Evolutionary conservation across 768 basidiomycete genomes (phyloP), one percentile per base, ranked within the genome.

Genomic region (Asterophora lycoperdoides): DNA sequence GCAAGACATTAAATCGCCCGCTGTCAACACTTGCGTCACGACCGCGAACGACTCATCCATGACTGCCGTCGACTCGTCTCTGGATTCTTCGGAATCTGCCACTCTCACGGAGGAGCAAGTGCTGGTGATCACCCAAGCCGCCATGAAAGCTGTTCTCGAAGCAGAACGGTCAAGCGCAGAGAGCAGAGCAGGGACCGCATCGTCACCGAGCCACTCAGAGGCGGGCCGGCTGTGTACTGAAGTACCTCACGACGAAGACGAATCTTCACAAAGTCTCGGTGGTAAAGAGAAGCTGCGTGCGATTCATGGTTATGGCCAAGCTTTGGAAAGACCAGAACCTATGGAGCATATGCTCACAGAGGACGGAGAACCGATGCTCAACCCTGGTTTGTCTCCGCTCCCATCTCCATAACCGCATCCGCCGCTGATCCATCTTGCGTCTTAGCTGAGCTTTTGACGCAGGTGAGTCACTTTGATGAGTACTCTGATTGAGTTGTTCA

Each of bases 301-400:
- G 10, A 42, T 65, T 48, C 58, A 60, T 49, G 60, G 53, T 33
- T 68, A 71, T 40, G 69, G 66, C 44, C 39, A 68, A 15, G 58
- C 60, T 8, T 53, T 71, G 46, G 64, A 66, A 11, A 68, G 67
- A 28, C 68, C 74, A 10, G 70, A 68, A 35, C 69, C 72, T 13
- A 74, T 76, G 73, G 78, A 78, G 51, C 72, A 77, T 53, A 76
- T 81, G 54, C 66, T 82, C 13, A 81, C 79, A 1, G 81, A 82
- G 58, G 81, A 84, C 58, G 81, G 78, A 8, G 79, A 79, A 57
- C 76, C 80, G 5, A 84, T 84, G 79, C 64, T 85, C 55, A 81
- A 82, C 62, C 80, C 83, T 66, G 81, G 83, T 84, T 36, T 20
- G 77, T 67, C 14, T 23, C 42, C 46, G 18, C n/a, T n/a, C 11